phyloP scores from a whole-genome alignment of 345 rosid species.

The Rhizophora apiculata region DNA sequence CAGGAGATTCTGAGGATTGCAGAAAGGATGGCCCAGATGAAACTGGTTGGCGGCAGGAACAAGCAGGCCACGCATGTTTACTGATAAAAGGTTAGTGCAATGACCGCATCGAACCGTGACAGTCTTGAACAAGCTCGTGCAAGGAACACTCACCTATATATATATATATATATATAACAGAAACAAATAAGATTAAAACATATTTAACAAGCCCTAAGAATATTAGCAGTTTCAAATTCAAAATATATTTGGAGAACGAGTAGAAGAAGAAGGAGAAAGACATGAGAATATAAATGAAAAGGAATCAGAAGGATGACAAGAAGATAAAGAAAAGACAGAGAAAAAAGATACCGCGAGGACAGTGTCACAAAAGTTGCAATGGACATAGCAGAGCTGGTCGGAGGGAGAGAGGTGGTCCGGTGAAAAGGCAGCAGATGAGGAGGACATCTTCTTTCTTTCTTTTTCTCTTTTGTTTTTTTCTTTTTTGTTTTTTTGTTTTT shows the following conservation, averaged over 20 bases:
- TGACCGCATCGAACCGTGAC: constrained; percentile 97
- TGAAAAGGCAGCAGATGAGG: constrained; percentile 68
- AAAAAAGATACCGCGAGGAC: constrained; percentile 66
- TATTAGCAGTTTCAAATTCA: background rate
- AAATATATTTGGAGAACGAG: background rate
- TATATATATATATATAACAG: background rate
- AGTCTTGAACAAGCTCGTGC: constrained; percentile 87
- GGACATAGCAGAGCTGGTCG: constrained; percentile 98
- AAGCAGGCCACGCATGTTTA: constrained; percentile 62
- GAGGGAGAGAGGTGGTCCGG: constrained; percentile 90
- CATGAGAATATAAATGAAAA: background rate
- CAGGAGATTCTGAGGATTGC: constrained; percentile 69
- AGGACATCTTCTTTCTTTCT: constrained; percentile 45
- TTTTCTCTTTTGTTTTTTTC: background rate
- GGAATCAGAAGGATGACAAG: background rate
- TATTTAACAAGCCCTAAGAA: background rate
- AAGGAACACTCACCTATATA: constrained; percentile 87
- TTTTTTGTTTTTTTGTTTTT: too few species aligned
- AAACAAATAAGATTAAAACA: background rate
- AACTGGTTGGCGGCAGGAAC: constrained; percentile 76
- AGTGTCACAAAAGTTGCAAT: constrained; percentile 88
- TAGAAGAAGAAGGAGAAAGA: constrained; percentile 1
- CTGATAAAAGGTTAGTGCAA: constrained; percentile 87
- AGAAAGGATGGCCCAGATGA: constrained; percentile 70
- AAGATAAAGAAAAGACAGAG: background rate